These are phyloP conservation scores for Actinomortierella ambigua DNA, from an alignment of 371 early-diverging fungal species.

Conservation along the genomic window DNA sequence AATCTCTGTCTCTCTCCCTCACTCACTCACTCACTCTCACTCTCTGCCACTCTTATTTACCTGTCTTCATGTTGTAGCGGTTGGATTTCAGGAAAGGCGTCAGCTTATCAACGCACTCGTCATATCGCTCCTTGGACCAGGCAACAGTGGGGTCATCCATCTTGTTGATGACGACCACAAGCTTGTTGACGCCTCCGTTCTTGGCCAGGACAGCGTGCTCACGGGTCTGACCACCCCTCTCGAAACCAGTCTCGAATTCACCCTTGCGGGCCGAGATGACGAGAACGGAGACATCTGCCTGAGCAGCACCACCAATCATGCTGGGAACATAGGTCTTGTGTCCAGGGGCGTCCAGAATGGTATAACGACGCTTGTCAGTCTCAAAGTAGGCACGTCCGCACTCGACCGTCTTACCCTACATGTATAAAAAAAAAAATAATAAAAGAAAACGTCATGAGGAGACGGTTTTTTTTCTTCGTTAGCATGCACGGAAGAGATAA, in stretches of 20 bases:
- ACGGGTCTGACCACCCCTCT: slow-evolving; percentile 99
- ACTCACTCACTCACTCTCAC: no score
- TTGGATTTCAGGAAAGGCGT: slow-evolving; percentile 90
- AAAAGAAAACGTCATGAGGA: background rate
- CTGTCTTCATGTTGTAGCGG: slow-evolving; percentile 90
- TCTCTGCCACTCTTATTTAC: slow-evolving; percentile 20
- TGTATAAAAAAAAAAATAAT: background rate
- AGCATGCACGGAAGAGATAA: background rate
- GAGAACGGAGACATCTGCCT: slow-evolving; percentile 97
- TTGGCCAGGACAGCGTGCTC: slow-evolving; percentile 98
- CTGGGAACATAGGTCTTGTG: slow-evolving; percentile 99
- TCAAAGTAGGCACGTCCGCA: slow-evolving; percentile 98
- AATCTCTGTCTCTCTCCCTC: no score
- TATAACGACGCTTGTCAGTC: slow-evolving; percentile 92
- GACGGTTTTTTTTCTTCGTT: background rate
- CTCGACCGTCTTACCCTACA: slow-evolving; percentile 95
- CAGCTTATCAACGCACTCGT: slow-evolving; percentile 85
- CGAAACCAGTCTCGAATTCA: slow-evolving; percentile 99
- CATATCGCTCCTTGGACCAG: slow-evolving; percentile 93
- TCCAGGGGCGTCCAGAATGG: slow-evolving; percentile 98
- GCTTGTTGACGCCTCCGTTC: slow-evolving; percentile 92
- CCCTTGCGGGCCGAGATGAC: slow-evolving; percentile 99
- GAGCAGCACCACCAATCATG: slow-evolving; percentile 98
- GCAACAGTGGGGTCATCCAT: slow-evolving; percentile 98
- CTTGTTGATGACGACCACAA: slow-evolving; percentile 96